Conservation (phyloP, 768 basidiomycete genomes). For the Leucocoprinus sp. region DNA sequence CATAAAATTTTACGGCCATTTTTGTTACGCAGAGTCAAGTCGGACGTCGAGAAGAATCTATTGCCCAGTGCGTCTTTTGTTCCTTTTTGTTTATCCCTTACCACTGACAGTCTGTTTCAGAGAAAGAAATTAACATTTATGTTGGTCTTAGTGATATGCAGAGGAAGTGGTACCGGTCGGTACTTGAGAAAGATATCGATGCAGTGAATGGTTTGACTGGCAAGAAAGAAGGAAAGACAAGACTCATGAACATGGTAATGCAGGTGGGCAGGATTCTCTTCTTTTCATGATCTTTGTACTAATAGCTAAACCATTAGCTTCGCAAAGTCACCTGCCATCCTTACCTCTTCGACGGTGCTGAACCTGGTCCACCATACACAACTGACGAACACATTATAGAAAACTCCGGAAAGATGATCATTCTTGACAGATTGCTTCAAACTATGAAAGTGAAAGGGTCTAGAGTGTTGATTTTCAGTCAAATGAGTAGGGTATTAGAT, state of each 20-base stretch:
- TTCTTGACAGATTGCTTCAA: slow-evolving; percentile 86
- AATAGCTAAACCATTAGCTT: slow-evolving; percentile 32
- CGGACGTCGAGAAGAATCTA: slow-evolving; percentile 93
- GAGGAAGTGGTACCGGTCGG: slow-evolving; percentile 93
- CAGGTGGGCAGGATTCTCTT: slow-evolving; percentile 44
- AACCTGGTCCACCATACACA: slow-evolving; percentile 97
- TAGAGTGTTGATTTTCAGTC: slow-evolving; percentile 93
- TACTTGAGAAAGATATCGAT: slow-evolving; percentile 97
- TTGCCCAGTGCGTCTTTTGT: slow-evolving; percentile 57
- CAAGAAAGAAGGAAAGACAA: slow-evolving; percentile 97
- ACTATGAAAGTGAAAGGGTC: slow-evolving; percentile 92
- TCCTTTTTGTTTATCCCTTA: neutral
- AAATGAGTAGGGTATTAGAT: slow-evolving; percentile 98
- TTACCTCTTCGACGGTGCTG: slow-evolving; percentile 92
- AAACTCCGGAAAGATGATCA: slow-evolving; percentile 96
- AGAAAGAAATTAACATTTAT: slow-evolving; percentile 99
- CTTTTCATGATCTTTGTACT: neutral
- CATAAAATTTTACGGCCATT: slow-evolving; percentile 97
- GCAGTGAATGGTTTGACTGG: slow-evolving; percentile 96
- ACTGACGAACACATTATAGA: slow-evolving; percentile 95
- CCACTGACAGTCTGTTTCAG: slow-evolving; percentile 25
- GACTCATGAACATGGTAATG: slow-evolving; percentile 99
- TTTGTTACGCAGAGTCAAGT: slow-evolving; percentile 87
- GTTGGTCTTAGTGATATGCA: slow-evolving; percentile 97
- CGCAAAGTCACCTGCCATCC: slow-evolving; percentile 88